A percentile compares a stretch with the other conserved stretches of the same genome.
Conservation (phyloP, 2,329 filamentous ascomycete genomes). For the Tolypocladium endophyticum region DNA sequence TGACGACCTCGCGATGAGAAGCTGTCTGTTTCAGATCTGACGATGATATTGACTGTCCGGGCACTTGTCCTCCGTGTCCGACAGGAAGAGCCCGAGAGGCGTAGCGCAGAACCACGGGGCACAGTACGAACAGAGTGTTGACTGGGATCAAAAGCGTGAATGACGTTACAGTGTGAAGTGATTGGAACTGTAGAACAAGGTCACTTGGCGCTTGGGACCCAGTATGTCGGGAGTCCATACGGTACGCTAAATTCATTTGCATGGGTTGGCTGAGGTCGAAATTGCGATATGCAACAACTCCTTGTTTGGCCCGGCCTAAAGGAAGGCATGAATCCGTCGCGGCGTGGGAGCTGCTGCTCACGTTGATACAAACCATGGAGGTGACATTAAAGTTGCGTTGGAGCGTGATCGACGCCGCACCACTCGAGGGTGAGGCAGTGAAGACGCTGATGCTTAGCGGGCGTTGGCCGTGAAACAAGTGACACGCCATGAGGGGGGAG, state of each 20-base stretch:
- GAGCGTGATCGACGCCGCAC: not conserved
- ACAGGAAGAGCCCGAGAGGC: not conserved
- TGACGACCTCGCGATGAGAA: not conserved
- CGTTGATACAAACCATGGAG: not conserved
- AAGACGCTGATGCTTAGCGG: not conserved
- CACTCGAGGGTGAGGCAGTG: not conserved
- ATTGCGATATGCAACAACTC: not conserved
- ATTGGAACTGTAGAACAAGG: not conserved
- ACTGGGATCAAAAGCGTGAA: no score
- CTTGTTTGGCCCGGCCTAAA: not conserved
- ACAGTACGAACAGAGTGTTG: not conserved
- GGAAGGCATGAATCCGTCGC: not conserved
- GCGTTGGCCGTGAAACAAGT: not conserved
- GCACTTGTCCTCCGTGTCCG: not conserved
- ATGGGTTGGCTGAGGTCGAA: not conserved
- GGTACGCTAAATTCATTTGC: not conserved
- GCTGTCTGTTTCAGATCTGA: not conserved
- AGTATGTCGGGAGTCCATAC: not conserved
- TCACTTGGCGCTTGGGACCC: not conserved
- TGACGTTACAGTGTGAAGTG: no score
- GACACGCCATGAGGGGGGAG: not conserved
- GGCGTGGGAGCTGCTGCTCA: not conserved
- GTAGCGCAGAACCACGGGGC: not conserved
- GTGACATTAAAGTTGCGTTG: not conserved
- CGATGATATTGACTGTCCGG: not conserved